These are phyloP conservation scores for Blastocystis sp. DNA, from an alignment of 352 stramenopile genomes.

Conservation along the genomic window DNA sequence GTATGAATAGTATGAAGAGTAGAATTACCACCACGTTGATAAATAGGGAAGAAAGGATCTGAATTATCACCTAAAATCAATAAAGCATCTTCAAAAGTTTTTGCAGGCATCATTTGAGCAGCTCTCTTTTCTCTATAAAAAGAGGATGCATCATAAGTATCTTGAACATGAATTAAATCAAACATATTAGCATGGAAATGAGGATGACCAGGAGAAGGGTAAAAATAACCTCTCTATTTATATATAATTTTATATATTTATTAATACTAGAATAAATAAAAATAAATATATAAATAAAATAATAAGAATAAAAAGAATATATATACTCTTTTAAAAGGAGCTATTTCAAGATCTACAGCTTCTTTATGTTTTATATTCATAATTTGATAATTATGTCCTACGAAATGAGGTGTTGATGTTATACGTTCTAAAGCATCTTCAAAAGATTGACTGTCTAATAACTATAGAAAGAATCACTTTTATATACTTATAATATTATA, in stretches of 20 bases:
- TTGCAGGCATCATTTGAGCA: conserved; percentile 8
- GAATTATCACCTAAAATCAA: conserved; percentile 20
- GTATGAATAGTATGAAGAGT: conserved; percentile 29
- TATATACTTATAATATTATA: not conserved
- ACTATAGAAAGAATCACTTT: not conserved
- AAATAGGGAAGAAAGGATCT: conserved; percentile 35
- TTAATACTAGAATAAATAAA: too few species aligned
- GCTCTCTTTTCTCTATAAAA: conserved; percentile 17
- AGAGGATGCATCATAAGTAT: conserved; percentile 20
- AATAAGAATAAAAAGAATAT: not conserved
- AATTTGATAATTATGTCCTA: conserved; percentile 36
- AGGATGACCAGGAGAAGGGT: not conserved
- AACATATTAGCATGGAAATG: conserved; percentile 38
- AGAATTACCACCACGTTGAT: conserved; percentile 20
- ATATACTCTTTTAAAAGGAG: conserved; percentile 15
- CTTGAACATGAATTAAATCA: conserved; percentile 14
- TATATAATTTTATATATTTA: too few species aligned
- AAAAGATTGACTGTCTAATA: conserved; percentile 13
- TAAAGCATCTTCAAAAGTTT: conserved; percentile 12
- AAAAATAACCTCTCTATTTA: conserved; percentile 1
- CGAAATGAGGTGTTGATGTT: conserved; percentile 2
- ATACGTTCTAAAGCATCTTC: conserved; percentile 27
- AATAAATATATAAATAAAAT: too few species aligned
- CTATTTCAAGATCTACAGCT: conserved; percentile 15
- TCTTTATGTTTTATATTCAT: conserved; percentile 4